Conservation (phyloP, 768 basidiomycete species). For the Leccinum boreale region DNA sequence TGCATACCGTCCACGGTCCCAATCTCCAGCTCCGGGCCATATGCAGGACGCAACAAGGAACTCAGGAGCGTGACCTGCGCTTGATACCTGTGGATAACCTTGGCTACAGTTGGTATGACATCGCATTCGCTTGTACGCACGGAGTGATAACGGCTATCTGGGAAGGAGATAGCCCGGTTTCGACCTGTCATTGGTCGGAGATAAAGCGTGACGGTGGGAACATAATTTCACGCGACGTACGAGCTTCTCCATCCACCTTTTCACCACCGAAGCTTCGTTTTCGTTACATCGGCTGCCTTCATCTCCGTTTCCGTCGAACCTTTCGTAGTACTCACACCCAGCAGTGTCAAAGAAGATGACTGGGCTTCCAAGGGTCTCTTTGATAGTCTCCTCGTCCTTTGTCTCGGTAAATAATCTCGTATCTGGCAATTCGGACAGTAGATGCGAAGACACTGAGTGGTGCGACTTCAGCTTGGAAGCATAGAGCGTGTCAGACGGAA, state of each 20-base stretch:
- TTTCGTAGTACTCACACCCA: constrained; percentile 91
- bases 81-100: constrained; percentile 59
- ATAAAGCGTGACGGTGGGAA: not conserved
- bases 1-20: constrained; percentile 98
- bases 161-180: constrained; percentile 54
- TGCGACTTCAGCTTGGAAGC: constrained; percentile 66
- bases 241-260: constrained; percentile 76
- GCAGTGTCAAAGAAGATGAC: constrained; percentile 94
- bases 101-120: not conserved
- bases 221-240: constrained; percentile 38
- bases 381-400: constrained; percentile 60
- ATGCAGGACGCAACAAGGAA: constrained; percentile 66
- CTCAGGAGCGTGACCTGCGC: constrained; percentile 88
- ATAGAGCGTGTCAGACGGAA: constrained; percentile 85
- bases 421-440: constrained; percentile 68
- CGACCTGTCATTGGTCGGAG: constrained; percentile 40
- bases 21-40: constrained; percentile 74
- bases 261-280: constrained; percentile 88
- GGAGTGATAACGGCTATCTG: constrained; percentile 91
- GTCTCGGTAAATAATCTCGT: constrained; percentile 33
- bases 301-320: constrained; percentile 71
- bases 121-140: constrained; percentile 36
- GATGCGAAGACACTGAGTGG: constrained; percentile 63
- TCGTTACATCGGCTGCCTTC: constrained; percentile 93
- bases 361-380: constrained; percentile 71